These are phyloP conservation scores for Chaetomium strumarium DNA, from an alignment of 2,329 filamentous ascomycete species.

Conservation along the genomic window DNA sequence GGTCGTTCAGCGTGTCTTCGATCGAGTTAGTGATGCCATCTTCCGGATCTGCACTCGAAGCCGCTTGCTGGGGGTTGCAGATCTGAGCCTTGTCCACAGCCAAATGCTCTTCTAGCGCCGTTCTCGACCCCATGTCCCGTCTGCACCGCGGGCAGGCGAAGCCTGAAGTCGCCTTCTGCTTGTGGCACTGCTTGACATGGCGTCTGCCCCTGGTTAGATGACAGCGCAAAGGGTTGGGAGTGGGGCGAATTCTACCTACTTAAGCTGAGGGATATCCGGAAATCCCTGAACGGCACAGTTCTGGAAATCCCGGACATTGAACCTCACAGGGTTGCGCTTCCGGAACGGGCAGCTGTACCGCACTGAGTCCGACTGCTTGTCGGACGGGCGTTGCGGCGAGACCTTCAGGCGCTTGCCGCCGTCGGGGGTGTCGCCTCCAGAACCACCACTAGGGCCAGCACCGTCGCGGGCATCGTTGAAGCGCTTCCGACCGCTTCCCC, in stretches of 20 bases:
- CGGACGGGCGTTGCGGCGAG: neutral
- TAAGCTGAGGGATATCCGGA: slow-evolving; percentile 20
- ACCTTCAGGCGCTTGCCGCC: slow-evolving; percentile 13
- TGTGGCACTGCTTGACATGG: slow-evolving; percentile 24
- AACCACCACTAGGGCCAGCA: slow-evolving; percentile 8
- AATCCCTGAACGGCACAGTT: slow-evolving; percentile 19
- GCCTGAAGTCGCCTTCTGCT: slow-evolving; percentile 5
- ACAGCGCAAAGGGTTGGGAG: too few relatives aligned
- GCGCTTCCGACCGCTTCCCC: slow-evolving; percentile 11
- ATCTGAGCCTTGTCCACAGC: slow-evolving; percentile 12
- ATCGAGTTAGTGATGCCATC: slow-evolving; percentile 21
- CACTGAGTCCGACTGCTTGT: neutral
- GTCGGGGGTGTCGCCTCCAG: slow-evolving; percentile 10
- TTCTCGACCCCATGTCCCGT: slow-evolving; percentile 11
- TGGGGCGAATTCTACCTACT: slow-evolving; percentile 21
- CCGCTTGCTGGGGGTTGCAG: slow-evolving; percentile 13
- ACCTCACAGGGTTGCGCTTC: slow-evolving; percentile 24
- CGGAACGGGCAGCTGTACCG: slow-evolving; percentile 24
- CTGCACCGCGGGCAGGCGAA: slow-evolving; percentile 23
- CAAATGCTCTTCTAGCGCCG: slow-evolving; percentile 16
- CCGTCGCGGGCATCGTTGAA: slow-evolving; percentile 8
- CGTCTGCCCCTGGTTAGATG: slow-evolving; percentile 11
- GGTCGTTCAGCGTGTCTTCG: slow-evolving; percentile 21
- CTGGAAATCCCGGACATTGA: slow-evolving; percentile 23
- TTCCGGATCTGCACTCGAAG: slow-evolving; percentile 19